These are phyloP conservation scores for Orbilia javanica DNA, from an alignment of 2,329 filamentous ascomycete genomes.

Conservation along the genomic window DNA sequence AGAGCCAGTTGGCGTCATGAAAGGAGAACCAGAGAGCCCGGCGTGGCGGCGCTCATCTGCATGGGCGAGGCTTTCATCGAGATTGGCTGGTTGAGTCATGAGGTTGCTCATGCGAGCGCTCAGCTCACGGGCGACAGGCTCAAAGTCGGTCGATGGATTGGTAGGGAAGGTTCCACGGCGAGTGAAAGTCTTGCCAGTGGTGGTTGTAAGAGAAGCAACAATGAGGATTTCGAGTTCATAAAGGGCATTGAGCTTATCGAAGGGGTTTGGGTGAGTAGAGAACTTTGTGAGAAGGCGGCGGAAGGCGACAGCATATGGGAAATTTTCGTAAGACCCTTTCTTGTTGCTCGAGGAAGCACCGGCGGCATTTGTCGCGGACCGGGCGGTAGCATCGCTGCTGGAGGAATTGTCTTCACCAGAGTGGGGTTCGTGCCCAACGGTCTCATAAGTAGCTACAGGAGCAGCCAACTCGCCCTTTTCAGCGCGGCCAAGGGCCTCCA, in stretches of 20 bases:
- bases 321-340: constrained; percentile 68
- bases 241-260: constrained; percentile 84
- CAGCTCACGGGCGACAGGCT: constrained; percentile 67
- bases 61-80: constrained; percentile 78
- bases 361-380: constrained; percentile 65
- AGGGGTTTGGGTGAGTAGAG: constrained; percentile 88
- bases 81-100: constrained; percentile 66
- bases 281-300: constrained; percentile 84
- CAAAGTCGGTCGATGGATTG: constrained; percentile 67
- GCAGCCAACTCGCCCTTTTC: constrained; percentile 66
- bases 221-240: constrained; percentile 87
- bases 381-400: constrained; percentile 67
- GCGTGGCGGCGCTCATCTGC: constrained; percentile 75
- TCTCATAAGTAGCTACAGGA: constrained; percentile 66
- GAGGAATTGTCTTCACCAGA: constrained; percentile 68
- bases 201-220: constrained; percentile 77
- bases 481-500: constrained; percentile 66
- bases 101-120: constrained; percentile 67
- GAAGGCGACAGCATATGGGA: constrained; percentile 85
- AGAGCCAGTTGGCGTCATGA: constrained; percentile 61
- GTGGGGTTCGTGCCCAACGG: constrained; percentile 64
- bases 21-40: constrained; percentile 61
- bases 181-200: constrained; percentile 67
- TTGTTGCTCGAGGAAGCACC: constrained; percentile 62
- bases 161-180: constrained; percentile 61